Percentiles rank a stretch among this genome's conserved stretches.
These are phyloP conservation scores for Ceratobasidium sp. DNA, from an alignment of 1,284 basidiomycete genomes.

Conservation along the genomic window DNA sequence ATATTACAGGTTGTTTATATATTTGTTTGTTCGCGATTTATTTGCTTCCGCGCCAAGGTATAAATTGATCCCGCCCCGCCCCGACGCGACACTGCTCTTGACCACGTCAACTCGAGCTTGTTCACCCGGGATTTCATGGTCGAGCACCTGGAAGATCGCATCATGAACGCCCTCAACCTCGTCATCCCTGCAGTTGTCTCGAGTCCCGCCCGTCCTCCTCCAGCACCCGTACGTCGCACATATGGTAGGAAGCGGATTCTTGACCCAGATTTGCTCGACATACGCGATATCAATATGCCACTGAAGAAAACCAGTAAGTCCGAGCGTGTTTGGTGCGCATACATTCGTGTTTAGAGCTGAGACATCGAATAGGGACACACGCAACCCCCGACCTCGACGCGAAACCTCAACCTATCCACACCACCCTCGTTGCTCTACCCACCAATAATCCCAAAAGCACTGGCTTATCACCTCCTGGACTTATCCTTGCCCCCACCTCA, in stretches of 20 bases:
- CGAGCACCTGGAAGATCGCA: too few relatives aligned
- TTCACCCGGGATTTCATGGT: too few relatives aligned
- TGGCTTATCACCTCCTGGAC: not conserved
- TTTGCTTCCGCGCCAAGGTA: constrained; percentile 32
- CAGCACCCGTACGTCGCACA: not conserved
- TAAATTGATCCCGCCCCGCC: constrained; percentile 16
- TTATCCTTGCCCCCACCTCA: not conserved
- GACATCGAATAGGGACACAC: not conserved
- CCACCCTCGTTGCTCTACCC: not conserved
- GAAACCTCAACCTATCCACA: not conserved
- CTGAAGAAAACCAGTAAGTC: constrained; percentile 15
- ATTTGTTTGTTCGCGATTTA: constrained; percentile 19
- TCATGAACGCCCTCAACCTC: too few relatives aligned
- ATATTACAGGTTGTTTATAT: constrained; percentile 15
- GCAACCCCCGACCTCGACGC: not conserved
- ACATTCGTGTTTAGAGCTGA: constrained; percentile 14
- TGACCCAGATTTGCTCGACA: not conserved
- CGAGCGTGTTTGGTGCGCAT: not conserved
- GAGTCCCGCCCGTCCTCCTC: not conserved
- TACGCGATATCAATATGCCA: not conserved
- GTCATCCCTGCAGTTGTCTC: not conserved
- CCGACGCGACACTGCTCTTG: not conserved
- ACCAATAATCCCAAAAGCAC: not conserved
- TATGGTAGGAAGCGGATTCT: constrained; percentile 19
- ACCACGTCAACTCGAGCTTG: not conserved